phyloP scores from a whole-genome alignment of 305 asterid genomes.

The Caryopteris hybrid region DNA sequence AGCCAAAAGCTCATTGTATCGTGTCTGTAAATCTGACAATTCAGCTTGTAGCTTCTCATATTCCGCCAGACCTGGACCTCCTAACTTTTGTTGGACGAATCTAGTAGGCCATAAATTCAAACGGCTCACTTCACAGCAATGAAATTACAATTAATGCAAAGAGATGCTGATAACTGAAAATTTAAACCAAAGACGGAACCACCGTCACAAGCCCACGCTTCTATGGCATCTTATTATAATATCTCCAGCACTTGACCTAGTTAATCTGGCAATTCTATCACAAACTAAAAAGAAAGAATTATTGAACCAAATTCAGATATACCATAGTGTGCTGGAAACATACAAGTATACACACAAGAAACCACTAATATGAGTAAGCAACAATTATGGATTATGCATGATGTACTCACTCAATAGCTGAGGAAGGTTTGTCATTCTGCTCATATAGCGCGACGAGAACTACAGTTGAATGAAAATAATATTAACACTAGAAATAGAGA shows the following conservation, averaged over 20 bases:
- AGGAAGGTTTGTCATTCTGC: conserved; percentile 90
- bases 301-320: conserved; percentile 1
- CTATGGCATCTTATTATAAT: not conserved
- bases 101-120: conserved; percentile 31
- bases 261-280: not conserved
- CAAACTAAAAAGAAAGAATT: not conserved
- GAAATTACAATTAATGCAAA: not conserved
- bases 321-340: not conserved
- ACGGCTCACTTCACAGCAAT: not conserved
- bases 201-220: not conserved
- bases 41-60: conserved; percentile 82
- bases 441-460: conserved; percentile 89
- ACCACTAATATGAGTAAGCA: not conserved
- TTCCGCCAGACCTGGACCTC: conserved; percentile 77
- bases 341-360: not conserved
- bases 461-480: conserved; percentile 23
- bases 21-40: conserved; percentile 54
- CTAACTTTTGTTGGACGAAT: conserved; percentile 85
- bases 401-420: conserved; percentile 79
- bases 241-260: not conserved
- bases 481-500: not conserved
- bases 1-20: conserved; percentile 57
- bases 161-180: not conserved
- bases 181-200: not conserved
- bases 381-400: not conserved